Evolutionary conservation across 2,329 filamentous ascomycete genomes (phyloP).

Genomic region (Ophiostoma perfectum): DNA sequence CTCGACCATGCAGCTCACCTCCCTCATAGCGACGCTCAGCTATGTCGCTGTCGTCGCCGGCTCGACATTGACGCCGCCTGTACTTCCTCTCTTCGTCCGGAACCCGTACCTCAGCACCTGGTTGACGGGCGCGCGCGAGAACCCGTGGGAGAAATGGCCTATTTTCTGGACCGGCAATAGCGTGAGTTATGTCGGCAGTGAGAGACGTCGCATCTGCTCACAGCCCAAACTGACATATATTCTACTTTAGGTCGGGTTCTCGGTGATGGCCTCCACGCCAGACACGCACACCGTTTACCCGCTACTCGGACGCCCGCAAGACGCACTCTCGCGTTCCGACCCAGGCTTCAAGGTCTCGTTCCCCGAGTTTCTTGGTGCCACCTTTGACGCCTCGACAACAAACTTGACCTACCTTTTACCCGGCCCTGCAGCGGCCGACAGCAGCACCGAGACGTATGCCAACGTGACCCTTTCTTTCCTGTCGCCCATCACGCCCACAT

Average conservation of each 20-base stretch:
- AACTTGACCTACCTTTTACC: constrained; percentile 42
- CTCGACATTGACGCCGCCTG: constrained; percentile 51
- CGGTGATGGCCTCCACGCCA: constrained; percentile 44
- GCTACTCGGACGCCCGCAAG: constrained; percentile 47
- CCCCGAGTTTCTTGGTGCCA: constrained; percentile 33
- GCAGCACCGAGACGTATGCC: constrained; percentile 25
- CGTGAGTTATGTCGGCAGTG: constrained; percentile 21
- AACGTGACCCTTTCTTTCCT: constrained; percentile 52
- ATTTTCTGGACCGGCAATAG: constrained; percentile 46
- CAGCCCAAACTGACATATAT: not conserved
- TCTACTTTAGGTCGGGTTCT: constrained; percentile 39
- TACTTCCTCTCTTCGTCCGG: constrained; percentile 53
- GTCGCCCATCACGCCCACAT: constrained; percentile 75
- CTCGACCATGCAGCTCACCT: constrained; percentile 21
- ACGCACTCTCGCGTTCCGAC: constrained; percentile 38
- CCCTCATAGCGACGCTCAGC: constrained; percentile 21
- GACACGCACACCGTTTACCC: constrained; percentile 43
- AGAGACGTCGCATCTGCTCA: no score
- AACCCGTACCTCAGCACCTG: constrained; percentile 58
- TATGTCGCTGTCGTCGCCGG: constrained; percentile 38
- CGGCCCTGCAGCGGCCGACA: constrained; percentile 15
- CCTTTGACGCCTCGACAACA: constrained; percentile 29
- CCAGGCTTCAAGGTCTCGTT: constrained; percentile 37
- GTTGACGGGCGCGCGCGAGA: constrained; percentile 61
- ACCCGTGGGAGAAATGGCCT: constrained; percentile 79